phyloP scores from a whole-genome alignment of 2,329 filamentous ascomycete genomes.

The Diplodia intermedia region DNA sequence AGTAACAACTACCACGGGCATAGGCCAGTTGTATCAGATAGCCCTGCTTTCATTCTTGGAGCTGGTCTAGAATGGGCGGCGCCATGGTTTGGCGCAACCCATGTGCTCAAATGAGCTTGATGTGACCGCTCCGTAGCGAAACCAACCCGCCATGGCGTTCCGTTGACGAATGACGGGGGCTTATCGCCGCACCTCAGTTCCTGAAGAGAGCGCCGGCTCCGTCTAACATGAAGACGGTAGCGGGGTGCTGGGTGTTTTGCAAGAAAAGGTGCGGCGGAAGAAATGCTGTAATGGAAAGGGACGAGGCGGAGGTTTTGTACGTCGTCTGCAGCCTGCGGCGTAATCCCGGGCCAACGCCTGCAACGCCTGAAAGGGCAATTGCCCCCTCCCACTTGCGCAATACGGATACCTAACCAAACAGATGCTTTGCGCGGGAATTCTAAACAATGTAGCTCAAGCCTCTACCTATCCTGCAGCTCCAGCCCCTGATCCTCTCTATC shows the following conservation, averaged over 20 bases:
- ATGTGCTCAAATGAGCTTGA: slow-evolving; percentile 10
- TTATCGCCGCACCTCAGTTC: not conserved
- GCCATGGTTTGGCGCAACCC: slow-evolving; percentile 1
- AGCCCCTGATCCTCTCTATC: slow-evolving; percentile 25
- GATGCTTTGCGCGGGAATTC: slow-evolving; percentile 1
- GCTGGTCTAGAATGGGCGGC: slow-evolving; percentile 11
- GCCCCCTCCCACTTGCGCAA: not conserved
- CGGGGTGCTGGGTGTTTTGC: not conserved
- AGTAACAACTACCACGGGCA: slow-evolving; percentile 28
- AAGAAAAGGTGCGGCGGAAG: not conserved
- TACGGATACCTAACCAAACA: not conserved
- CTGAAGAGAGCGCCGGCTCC: too few relatives aligned
- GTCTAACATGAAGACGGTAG: not conserved
- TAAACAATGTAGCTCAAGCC: not conserved
- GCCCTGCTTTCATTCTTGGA: slow-evolving; percentile 28
- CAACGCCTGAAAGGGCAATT: not conserved
- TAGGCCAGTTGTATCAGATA: slow-evolving; percentile 30
- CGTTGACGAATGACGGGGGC: not conserved
- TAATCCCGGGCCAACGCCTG: slow-evolving; percentile 1
- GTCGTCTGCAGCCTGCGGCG: not conserved
- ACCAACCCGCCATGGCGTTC: not conserved
- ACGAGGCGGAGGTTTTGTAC: not conserved
- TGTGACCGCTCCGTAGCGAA: not conserved
- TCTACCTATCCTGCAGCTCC: slow-evolving; percentile 27
- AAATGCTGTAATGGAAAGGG: not conserved